Evolutionary conservation across 2,329 filamentous ascomycete species (phyloP), one percentile per base, ranked within the genome.

Genomic region (Talaromyces atroroseus): DNA sequence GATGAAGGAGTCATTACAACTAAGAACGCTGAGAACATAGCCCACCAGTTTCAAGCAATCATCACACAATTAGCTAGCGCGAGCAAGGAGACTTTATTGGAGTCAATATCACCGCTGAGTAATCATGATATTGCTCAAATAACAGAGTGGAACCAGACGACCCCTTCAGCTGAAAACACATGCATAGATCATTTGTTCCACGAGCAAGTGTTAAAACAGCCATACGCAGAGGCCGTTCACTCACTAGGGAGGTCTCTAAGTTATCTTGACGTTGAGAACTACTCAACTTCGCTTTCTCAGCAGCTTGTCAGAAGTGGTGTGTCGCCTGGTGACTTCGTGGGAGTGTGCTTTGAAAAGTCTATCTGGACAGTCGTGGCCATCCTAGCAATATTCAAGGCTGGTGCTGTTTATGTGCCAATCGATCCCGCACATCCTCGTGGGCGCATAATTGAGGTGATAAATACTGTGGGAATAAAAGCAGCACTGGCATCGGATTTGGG

Each of bases 241-340:
- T 63, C 67, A n/a, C 66, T 65, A 64, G 71, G 73, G 59, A 66
- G 65, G 2, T 62, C 53, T n/a, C 57, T 72, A 5, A 69, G 66
- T 3, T 73, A 73, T 53, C 59, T 58, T 16, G 65, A 71, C 38
- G 61, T 73, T 29, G 61, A 71, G 36, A 61, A 64, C 10, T 58
- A 66, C 21, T 71, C 71, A 20, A 65, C 69, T 1, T 54, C 63
- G 5, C 62, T 73, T n/a, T 66, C 70, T 7, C 59, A 51, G 20
- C 66, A 70, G 14, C 59, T 72, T 4, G 54, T 59, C 4, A 64
- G 64, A 2, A 62, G 67, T 16, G 65, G 68, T 1, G 65, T 71
- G 11, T 59, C 61, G 0, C 55, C 61, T 2, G 68, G 65, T 12
- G 61, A 52, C 5, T 34, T 67, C 5, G 62, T 70, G 4, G 67